Evolutionary conservation across 768 basidiomycete species (phyloP).

Genomic region (Trametes cingulata): DNA sequence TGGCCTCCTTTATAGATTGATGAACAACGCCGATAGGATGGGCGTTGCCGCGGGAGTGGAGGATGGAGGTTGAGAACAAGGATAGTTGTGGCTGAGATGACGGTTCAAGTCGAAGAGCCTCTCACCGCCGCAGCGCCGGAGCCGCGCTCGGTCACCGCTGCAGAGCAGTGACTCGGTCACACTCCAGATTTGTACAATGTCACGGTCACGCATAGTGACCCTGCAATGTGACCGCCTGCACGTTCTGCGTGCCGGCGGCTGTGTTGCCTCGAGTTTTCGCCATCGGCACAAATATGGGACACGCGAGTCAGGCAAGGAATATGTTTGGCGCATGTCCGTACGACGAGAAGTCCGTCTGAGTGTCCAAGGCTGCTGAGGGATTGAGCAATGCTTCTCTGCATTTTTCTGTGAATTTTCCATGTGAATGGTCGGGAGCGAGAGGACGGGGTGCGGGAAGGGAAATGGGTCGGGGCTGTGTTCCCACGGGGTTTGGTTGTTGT

Average conservation of each 20-base stretch:
- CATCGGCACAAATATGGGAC: conserved; percentile 21
- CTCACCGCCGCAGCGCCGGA: conserved; percentile 5
- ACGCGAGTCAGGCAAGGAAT: conserved; percentile 1
- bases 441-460: conserved; percentile 14
- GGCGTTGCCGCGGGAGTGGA: neutral
- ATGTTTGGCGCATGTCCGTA: neutral
- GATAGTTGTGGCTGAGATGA: conserved; percentile 15
- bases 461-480: conserved; percentile 17
- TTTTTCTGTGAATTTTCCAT: conserved; percentile 2
- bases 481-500: conserved; percentile 30
- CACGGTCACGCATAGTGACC: neutral
- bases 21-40: conserved; percentile 1
- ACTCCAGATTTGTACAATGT: neutral
- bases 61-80: conserved; percentile 2
- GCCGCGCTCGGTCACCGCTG: conserved; percentile 3
- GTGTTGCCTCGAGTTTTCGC: conserved; percentile 22
- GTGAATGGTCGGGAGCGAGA: neutral
- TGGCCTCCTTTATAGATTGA: conserved; percentile 1
- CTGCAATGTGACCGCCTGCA: neutral
- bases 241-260: conserved; percentile 16
- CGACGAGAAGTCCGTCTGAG: neutral
- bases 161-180: conserved; percentile 8
- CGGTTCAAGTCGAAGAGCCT: conserved; percentile 19
- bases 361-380: neutral
- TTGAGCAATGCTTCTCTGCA: neutral